Evolutionary conservation across 768 basidiomycete species (phyloP), one percentile per base, ranked within the genome.

Genomic region (Mycena crocata): DNA sequence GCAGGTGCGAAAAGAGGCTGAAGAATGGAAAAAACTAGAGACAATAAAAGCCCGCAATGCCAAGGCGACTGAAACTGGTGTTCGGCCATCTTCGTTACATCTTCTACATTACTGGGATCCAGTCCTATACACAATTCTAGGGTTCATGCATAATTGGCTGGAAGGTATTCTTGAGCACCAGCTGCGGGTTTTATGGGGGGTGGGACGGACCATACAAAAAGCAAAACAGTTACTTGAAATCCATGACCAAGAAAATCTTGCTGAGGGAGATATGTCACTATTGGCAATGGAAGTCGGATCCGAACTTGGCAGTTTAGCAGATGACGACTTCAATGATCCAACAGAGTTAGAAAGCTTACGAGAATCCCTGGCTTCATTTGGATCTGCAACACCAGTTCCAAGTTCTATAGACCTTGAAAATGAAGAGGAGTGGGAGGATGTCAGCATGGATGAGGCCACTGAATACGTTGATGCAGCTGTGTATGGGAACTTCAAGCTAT

Each of bases 131-230:
- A 35, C 59, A 14, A 32, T 71, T 15, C 52, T 75, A n/a, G 72
- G 70, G 1, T 57, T 58, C 39, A 71, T 74, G 68, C 73, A 74
- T 49, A 67, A 66, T 54, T n/a, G n/a, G n/a, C n/a, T n/a, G n/a
- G 70, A 71, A 44, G 68, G 72, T 23, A 23, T 66, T n/a, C 49
- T 74, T 8, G 37, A 67, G 37, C 24, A 45, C 32, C 68, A 74
- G 14, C 44, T 70, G 1, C 62, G 66, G 13, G 32, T 23, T 44
- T 12, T 66, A 13, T 73, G 72, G 70, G 70, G 68, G 12, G 30
- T 69, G 28, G 72, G 62, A n/a, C 55, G 50, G 17, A 61, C 46
- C 39, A 19, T 45, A 19, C 35, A 45, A 30, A 62, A 66, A n/a
- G 26, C 46, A 5, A 37, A 54, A n/a, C 49, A 42, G 23, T 23